Conservation (phyloP, 1,139 yeast genomes). For the Suhomyces chickasaworum region DNA sequence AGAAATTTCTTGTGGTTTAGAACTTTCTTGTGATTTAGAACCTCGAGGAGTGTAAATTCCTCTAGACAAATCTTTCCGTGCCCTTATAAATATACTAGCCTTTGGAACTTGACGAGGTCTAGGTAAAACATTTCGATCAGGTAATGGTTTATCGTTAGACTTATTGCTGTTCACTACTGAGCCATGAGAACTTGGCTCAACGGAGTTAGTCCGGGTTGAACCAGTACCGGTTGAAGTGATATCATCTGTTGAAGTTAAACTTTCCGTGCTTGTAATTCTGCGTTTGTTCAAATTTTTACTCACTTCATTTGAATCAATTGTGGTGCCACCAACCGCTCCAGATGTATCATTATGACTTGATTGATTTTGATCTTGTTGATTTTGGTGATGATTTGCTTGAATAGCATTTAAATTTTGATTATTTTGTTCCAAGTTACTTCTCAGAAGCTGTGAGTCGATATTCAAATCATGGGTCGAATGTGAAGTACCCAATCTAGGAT, state of each 20-base stretch:
- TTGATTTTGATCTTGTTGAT: no score
- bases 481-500: not conserved
- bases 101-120: not conserved
- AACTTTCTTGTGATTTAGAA: not conserved
- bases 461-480: not conserved
- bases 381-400: no score
- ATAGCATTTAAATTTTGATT: not conserved
- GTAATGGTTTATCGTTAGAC: not conserved
- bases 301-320: not conserved
- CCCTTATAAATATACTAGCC: slow-evolving; percentile 4
- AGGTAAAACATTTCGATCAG: not conserved
- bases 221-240: no score
- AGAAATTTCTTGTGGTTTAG: no score
- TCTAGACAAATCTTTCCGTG: slow-evolving; percentile 1
- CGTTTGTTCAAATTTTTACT: not conserved
- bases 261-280: not conserved
- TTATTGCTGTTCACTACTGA: not conserved
- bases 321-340: not conserved
- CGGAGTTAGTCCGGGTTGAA: not conserved
- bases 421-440: no score
- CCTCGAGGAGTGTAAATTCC: not conserved
- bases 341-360: not conserved
- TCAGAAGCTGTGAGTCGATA: not conserved
- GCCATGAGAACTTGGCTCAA: not conserved
- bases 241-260: not conserved